A percentile compares a stretch with the other conserved stretches of the same genome.
Evolutionary conservation across 2,329 filamentous ascomycete genomes (phyloP).

Genomic region (Aspergillus candidus): DNA sequence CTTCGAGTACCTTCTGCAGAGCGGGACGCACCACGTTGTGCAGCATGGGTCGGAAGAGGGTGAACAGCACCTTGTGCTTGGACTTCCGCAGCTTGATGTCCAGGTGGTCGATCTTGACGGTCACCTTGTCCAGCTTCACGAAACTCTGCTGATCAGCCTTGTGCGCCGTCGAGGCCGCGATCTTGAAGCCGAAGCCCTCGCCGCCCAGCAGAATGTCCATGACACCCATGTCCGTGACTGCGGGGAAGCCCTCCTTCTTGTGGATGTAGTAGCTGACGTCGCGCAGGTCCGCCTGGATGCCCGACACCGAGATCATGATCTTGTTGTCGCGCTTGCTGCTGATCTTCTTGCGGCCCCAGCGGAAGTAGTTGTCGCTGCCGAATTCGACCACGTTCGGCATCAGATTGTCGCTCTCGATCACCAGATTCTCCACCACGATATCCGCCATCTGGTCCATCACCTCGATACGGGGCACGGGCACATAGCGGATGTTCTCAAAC

Average conservation of each 20-base stretch:
- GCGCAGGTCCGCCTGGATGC: conserved; percentile 84
- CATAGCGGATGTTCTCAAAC: conserved; percentile 80
- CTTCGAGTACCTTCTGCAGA: conserved; percentile 81
- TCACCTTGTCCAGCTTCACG: conserved; percentile 89
- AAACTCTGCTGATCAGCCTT: conserved; percentile 71
- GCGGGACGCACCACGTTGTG: conserved; percentile 77
- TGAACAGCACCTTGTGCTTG: conserved; percentile 87
- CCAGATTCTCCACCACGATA: conserved; percentile 80
- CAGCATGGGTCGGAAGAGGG: conserved; percentile 77
- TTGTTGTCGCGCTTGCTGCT: conserved; percentile 76
- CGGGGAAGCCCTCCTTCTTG: conserved; percentile 88
- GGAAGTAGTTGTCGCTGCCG: conserved; percentile 86
- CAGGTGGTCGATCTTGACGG: conserved; percentile 73
- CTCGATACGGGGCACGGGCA: conserved; percentile 91
- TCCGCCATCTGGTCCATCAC: conserved; percentile 80
- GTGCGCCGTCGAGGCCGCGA: conserved; percentile 77
- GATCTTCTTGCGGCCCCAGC: conserved; percentile 86
- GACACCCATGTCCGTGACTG: conserved; percentile 78
- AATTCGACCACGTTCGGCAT: conserved; percentile 89
- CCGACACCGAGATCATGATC: conserved; percentile 76
- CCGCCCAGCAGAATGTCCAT: conserved; percentile 84
- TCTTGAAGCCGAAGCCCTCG: conserved; percentile 82
- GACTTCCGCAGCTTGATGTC: conserved; percentile 90
- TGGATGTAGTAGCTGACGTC: conserved; percentile 94
- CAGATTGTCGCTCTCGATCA: conserved; percentile 94